phyloP scores from a whole-genome alignment of 2,329 filamentous ascomycete species.

The Niveomyces coronatus region DNA sequence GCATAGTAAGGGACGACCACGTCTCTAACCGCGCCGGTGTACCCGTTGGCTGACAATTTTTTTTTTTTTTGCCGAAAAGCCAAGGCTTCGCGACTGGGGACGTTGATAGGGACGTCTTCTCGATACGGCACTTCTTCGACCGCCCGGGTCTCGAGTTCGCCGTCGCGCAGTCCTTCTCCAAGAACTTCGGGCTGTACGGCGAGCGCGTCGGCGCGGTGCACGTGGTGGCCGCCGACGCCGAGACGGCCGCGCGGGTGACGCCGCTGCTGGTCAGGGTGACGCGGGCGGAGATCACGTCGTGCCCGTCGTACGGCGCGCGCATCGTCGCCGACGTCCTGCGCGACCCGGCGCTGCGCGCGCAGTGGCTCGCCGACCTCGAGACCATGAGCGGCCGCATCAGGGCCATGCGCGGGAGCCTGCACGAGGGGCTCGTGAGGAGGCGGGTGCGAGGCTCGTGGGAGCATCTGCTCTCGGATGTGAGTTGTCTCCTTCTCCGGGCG shows the following conservation, averaged over 20 bases:
- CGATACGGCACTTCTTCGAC: slow-evolving; percentile 20
- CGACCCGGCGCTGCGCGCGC: not conserved
- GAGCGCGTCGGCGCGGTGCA: slow-evolving; percentile 17
- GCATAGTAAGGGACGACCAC: slow-evolving; percentile 15
- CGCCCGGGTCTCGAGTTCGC: slow-evolving; percentile 13
- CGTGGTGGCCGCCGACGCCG: not conserved
- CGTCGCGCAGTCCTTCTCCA: slow-evolving; percentile 19
- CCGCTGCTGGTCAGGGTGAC: not conserved
- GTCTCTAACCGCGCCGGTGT: not conserved
- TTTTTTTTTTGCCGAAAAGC: not conserved
- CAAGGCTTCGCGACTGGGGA: slow-evolving; percentile 26
- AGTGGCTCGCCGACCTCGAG: not conserved
- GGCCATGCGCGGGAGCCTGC: not conserved
- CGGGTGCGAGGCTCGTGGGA: not conserved
- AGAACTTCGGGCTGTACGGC: slow-evolving; percentile 23
- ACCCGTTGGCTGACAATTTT: not conserved
- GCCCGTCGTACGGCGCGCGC: not conserved
- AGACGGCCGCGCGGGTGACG: not conserved
- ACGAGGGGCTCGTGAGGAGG: not conserved
- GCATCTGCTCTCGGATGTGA: not conserved
- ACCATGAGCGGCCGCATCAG: not conserved
- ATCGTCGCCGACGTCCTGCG: not conserved
- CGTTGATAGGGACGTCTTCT: slow-evolving; percentile 22
- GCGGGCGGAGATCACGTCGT: not conserved
- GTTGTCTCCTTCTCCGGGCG: not conserved